Base-by-base conservation (phyloP, 495 filamentous ascomycete species). In the Hyphodiscus hymeniophilus region DNA sequence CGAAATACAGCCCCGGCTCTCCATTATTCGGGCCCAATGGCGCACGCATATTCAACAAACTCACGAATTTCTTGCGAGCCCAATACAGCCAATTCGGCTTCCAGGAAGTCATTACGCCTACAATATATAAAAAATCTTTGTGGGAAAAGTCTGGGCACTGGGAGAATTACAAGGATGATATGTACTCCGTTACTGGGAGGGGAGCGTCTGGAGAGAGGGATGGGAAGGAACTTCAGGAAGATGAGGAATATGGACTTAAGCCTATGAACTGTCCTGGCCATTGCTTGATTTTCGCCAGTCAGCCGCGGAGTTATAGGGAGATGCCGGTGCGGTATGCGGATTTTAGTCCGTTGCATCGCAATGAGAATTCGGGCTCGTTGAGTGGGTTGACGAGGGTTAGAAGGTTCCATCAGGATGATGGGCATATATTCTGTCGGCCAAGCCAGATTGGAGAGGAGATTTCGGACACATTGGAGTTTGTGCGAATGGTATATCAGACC, bases 221-320 rank as follows among this genome's bases (percentile, higher is more conserved):
- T 21, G 43, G 32, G 7, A 35, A 47, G 1, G 54, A 66, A 15
- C 54, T 36, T 13, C 73, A 74, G 42, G 79, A 87, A 51, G 75
- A 85, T 40, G 84, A 85, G 53, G 83, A 88, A 42, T 96, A 90
- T 60, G 89, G 87, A 2, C 73, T 96, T 42, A 96, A 96, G 62
- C 90, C 90, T 18, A 96, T 96, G 90, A 96, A 96, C 58, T 96
- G 90, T 62, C 90, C 90, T 0, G 90, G 90, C 11, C 90, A 96
- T 64, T 96, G 90, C 65, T 68, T 96, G 39, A 77, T 96, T 26
- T 96, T 94, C 63, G 70, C 67, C 13, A 80, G 80, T 39, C 73
- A 85, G 44, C 74, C 65, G 32, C 78, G 82, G 50, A 88, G 81
- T 54, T 91, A 89, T 59, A 75, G 83, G 56, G 85, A 95, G 52